A percentile compares a stretch with the other conserved stretches of the same genome.
Conservation (phyloP, 805 yeast genomes). For the Yamadazyma paraphyllophila region DNA sequence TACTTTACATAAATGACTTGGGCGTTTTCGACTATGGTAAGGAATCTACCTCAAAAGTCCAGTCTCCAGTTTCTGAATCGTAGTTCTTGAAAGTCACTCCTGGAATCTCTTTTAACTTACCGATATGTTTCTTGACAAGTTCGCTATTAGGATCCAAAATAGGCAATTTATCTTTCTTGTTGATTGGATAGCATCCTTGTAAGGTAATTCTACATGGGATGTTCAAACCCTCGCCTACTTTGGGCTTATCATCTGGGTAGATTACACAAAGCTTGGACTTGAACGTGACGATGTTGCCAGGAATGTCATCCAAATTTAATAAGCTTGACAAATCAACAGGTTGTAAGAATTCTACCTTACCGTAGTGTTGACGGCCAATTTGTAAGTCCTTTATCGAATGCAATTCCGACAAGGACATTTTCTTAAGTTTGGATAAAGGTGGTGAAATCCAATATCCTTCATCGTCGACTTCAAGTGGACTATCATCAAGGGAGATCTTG, state of each 20-base stretch:
- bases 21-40: slow-evolving; percentile 11
- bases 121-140: slow-evolving; percentile 63
- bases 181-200: slow-evolving; percentile 78
- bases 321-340: slow-evolving; percentile 82
- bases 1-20: slow-evolving; percentile 2
- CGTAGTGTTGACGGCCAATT: slow-evolving; percentile 78
- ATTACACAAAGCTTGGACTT: slow-evolving; percentile 58
- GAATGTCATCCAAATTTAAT: slow-evolving; percentile 49
- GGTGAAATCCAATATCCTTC: slow-evolving; percentile 91
- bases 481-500: slow-evolving; percentile 13
- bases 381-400: slow-evolving; percentile 61
- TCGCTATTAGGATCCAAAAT: slow-evolving; percentile 78
- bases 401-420: slow-evolving; percentile 60
- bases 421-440: slow-evolving; percentile 57
- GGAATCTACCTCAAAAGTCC: slow-evolving; percentile 58
- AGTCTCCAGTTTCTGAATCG: slow-evolving; percentile 71
- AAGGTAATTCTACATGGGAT: slow-evolving; percentile 69
- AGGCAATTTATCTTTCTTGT: slow-evolving; percentile 66
- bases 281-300: slow-evolving; percentile 65
- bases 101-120: slow-evolving; percentile 58
- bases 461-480: slow-evolving; percentile 43
- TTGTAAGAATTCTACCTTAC: slow-evolving; percentile 68
- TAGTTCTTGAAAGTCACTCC: slow-evolving; percentile 69
- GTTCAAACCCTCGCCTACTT: slow-evolving; percentile 78
- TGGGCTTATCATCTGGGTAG: slow-evolving; percentile 74